These are phyloP conservation scores for Lachnellula cervina DNA, from an alignment of 2,329 filamentous ascomycete genomes.

Conservation along the genomic window DNA sequence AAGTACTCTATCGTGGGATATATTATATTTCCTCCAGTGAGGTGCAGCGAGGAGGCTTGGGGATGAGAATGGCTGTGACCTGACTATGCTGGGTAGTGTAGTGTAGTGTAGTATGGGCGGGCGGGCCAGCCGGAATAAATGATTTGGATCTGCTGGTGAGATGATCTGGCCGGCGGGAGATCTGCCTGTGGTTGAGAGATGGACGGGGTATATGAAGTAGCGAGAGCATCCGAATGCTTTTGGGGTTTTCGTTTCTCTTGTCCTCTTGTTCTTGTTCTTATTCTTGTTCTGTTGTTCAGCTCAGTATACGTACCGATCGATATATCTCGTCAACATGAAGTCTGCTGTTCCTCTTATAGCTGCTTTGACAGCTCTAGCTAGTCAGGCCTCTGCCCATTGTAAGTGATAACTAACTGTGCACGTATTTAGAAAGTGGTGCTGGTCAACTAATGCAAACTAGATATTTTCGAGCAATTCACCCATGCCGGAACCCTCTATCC, in stretches of 20 bases:
- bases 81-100: not conserved
- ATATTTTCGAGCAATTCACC: slow-evolving; percentile 25
- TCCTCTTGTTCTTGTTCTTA: not conserved
- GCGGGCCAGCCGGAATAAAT: not conserved
- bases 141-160: not conserved
- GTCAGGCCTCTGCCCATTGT: slow-evolving; percentile 15
- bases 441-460: no score
- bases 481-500: slow-evolving; percentile 20
- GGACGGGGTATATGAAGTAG: no score
- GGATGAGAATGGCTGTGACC: not conserved
- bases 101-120: no score
- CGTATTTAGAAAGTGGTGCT: no score
- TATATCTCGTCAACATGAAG: slow-evolving; percentile 9
- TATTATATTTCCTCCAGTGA: not conserved
- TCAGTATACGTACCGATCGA: not conserved
- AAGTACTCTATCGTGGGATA: no score
- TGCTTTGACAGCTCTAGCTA: slow-evolving; percentile 7
- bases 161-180: not conserved
- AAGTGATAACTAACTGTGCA: not conserved
- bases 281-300: not conserved
- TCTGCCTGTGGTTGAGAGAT: not conserved
- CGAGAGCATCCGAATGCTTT: not conserved
- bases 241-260: not conserved
- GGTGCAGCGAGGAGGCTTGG: not conserved
- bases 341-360: slow-evolving; percentile 8